Evolutionary conservation across 2,329 filamentous ascomycete genomes (phyloP), one percentile per base, ranked within the genome.

Genomic region (Dactylonectria macrodidyma): DNA sequence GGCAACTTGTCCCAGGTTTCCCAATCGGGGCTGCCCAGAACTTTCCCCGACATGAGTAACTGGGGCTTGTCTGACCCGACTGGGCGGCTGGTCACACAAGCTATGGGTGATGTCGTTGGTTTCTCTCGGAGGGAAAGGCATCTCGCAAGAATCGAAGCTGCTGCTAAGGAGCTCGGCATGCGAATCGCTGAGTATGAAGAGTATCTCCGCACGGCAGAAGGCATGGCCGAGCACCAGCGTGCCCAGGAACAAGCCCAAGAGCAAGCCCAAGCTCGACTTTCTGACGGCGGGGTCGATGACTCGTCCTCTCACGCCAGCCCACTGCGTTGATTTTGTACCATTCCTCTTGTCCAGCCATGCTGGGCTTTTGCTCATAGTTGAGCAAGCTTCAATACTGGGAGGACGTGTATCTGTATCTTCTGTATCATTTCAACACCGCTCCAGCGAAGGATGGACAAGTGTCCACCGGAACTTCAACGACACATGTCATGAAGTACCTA

Each of bases 101-200:
- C 85, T 3, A 82, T 89, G 78, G 78, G 78, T 12, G 83, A 87
- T 59, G 83, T 84, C 24, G 81, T 83, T 33, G 71, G 73, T 16
- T 81, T 84, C 34, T 82, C 85, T 69, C 81, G 79, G 70, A 80
- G 81, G 58, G 81, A 83, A 1, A 82, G 87, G 5, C 80, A 84
- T 58, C 79, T 88, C 66, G 82, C 87, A 58, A 82, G 86, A 71
- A 84, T 90, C 60, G 86, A 90, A 71, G 81, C 84, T 50, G 83
- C 86, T 3, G 87, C 88, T 12, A 84, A 85, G 75, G 86, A 89
- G 77, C 81, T 90, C 36, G 87, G 86, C 7, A 81, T 87, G 72
- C 83, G 85, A 33, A 84, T 89, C 51, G 80, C 83, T 22, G 83
- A 87, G 69, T 88, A 86, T 70, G 84, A 88, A 66, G 86, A 87